Conservation (phyloP, 2,329 filamentous ascomycete genomes). For the Colletotrichum tropicicola region DNA sequence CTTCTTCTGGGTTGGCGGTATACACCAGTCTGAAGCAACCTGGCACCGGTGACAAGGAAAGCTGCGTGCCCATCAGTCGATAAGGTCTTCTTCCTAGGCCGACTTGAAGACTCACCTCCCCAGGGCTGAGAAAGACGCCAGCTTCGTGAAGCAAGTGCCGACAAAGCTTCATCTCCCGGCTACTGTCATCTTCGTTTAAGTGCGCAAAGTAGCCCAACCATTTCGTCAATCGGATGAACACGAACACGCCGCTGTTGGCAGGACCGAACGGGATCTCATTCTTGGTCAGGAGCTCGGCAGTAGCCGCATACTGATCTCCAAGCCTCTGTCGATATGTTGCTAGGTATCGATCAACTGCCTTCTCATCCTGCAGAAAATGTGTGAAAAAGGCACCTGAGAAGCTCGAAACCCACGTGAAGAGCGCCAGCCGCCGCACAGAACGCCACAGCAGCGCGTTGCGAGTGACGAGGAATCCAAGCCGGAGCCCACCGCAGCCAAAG, state of each 20-base stretch:
- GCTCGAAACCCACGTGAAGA: neutral
- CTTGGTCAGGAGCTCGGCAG: neutral
- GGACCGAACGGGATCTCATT: neutral
- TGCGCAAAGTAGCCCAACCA: neutral
- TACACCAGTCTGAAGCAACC: constrained; percentile 7
- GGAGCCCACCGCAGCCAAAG: constrained; percentile 12
- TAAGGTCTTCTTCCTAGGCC: too few species aligned
- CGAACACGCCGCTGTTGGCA: neutral
- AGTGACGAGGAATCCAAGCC: constrained; percentile 9
- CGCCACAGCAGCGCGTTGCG: neutral
- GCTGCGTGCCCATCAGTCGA: neutral
- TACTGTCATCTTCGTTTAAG: neutral
- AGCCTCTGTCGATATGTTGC: neutral
- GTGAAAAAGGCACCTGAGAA: neutral
- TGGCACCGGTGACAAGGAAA: neutral
- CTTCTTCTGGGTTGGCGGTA: neutral
- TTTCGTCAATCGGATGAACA: neutral
- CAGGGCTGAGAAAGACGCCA: constrained; percentile 7
- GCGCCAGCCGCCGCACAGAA: neutral
- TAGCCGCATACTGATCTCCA: neutral
- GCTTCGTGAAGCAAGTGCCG: neutral
- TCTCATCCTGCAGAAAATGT: neutral
- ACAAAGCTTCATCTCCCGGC: neutral
- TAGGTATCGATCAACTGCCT: neutral
- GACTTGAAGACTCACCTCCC: neutral